Base-by-base conservation (phyloP, 2,329 filamentous ascomycete genomes). In the Hymenotorrendiella dingleyae region DNA sequence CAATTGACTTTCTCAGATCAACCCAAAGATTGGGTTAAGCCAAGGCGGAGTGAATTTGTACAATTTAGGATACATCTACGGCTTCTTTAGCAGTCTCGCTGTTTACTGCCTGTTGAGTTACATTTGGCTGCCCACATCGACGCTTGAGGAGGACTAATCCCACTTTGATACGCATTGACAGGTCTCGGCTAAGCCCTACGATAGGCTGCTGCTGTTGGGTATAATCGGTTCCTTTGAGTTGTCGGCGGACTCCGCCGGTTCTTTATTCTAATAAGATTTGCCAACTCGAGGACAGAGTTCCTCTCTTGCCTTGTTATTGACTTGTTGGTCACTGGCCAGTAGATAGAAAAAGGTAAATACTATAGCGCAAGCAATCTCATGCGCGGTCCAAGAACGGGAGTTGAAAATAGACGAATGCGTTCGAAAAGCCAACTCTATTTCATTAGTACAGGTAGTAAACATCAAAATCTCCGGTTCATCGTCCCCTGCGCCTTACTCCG, bases 41-140 rank as follows among this genome's bases (percentile, higher is more conserved):
- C 16, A 33, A 2, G 57, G 57, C 27, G 58, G 51, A 16, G 48
- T 56, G 23, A 60, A 63, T 34, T 49, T 65, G 27, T 63, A 64
- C 40, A 56, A 61, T 45, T 61, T 65, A 52, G 60, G 62, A 40
- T 65, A 64, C 33, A 56, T 65, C 6, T 65, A 61, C 50, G 63
- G 64, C 4, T 67, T 64, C 49, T 59, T 53, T 4, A 59, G 56
- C 27, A 61, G 62, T 0, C 64, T 65, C 36, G 37, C 59, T 4
- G 40, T 62, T 4, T 67, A 67, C 37, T 47, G 36, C 11, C 28
- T 47, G 1, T 48, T 64, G 17, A 57, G 53, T 21, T 46, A 59
- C 30, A 58, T 64, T 47, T 64, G 60, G 40, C 64, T 63, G 1
- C 55, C 54, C 5, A 43, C 49, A 4, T 52, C 57, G 22, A 62